Evolutionary conservation across 768 basidiomycete genomes (phyloP).

Genomic region (Tylopilus sp.): DNA sequence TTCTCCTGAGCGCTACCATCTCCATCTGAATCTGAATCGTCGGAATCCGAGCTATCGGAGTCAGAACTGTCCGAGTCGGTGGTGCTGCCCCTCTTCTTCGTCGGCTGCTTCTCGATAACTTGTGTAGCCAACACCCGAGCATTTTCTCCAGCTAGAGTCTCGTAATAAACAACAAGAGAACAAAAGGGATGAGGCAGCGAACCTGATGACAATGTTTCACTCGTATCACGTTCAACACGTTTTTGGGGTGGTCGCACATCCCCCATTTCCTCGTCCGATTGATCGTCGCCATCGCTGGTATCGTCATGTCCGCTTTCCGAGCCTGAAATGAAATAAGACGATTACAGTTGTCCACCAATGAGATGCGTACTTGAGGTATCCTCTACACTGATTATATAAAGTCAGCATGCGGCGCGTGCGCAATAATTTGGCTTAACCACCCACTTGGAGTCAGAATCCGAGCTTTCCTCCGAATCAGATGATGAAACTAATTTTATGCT

Average conservation of each 20-base stretch:
- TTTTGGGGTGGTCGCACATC: slow-evolving; percentile 6
- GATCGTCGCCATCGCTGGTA: slow-evolving; percentile 9
- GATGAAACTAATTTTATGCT: slow-evolving; percentile 11
- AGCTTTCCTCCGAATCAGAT: slow-evolving; percentile 21
- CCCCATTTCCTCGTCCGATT: neutral
- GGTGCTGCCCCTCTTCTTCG: neutral
- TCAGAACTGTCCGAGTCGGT: too few species aligned
- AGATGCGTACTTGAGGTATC: slow-evolving; percentile 15
- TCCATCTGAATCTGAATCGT: slow-evolving; percentile 13
- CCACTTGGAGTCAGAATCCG: slow-evolving; percentile 27
- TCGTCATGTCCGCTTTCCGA: slow-evolving; percentile 12
- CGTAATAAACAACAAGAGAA: slow-evolving; percentile 1
- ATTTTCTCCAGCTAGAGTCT: slow-evolving; percentile 14
- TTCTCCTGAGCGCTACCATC: slow-evolving; percentile 7
- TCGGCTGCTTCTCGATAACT: neutral
- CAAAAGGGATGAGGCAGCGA: neutral
- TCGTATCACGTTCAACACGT: slow-evolving; percentile 33
- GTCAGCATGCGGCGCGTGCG: slow-evolving; percentile 8
- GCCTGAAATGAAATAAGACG: slow-evolving; percentile 7
- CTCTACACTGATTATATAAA: slow-evolving; percentile 16
- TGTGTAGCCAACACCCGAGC: neutral
- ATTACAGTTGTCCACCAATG: slow-evolving; percentile 4
- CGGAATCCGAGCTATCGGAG: slow-evolving; percentile 16
- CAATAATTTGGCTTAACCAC: slow-evolving; percentile 1
- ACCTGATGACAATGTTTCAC: slow-evolving; percentile 39